Evolutionary conservation across 2,329 filamentous ascomycete species (phyloP).

Genomic region (Pestalotiopsis sp.): DNA sequence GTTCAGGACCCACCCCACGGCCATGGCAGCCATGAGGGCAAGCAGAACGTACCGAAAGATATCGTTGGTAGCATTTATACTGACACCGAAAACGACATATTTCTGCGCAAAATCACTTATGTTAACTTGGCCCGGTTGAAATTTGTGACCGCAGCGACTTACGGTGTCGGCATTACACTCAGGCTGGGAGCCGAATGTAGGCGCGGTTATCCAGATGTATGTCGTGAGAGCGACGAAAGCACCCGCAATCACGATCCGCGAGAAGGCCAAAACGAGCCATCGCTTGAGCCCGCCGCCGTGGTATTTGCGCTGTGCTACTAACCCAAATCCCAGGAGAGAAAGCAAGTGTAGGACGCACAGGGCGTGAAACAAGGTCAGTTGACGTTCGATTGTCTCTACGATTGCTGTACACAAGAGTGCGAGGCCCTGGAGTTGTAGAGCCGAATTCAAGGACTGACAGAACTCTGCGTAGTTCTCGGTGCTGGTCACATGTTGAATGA

Average conservation of each 20-base stretch:
- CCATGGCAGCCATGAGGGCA: slow-evolving; percentile 9
- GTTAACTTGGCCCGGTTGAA: background rate
- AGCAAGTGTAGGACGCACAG: slow-evolving; percentile 20
- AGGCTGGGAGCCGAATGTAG: slow-evolving; percentile 20
- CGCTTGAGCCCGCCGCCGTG: slow-evolving; percentile 5
- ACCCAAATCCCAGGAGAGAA: slow-evolving; percentile 20
- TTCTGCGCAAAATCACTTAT: background rate
- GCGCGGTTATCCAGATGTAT: slow-evolving; percentile 21
- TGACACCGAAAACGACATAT: slow-evolving; percentile 22
- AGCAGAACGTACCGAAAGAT: slow-evolving; percentile 12
- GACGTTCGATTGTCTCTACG: slow-evolving; percentile 13
- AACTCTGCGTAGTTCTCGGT: slow-evolving; percentile 27
- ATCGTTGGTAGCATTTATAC: slow-evolving; percentile 12
- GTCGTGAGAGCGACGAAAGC: slow-evolving; percentile 20
- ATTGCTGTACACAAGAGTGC: slow-evolving; percentile 20
- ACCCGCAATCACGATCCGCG: slow-evolving; percentile 9
- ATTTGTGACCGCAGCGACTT: background rate
- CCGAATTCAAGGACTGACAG: slow-evolving; percentile 13
- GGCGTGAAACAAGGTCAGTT: slow-evolving; percentile 21
- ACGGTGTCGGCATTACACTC: slow-evolving; percentile 21
- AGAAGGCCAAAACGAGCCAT: slow-evolving; percentile 4
- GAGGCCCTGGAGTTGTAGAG: slow-evolving; percentile 18
- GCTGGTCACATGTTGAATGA: slow-evolving; percentile 31
- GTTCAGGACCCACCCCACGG: slow-evolving; percentile 6
- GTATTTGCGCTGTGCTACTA: slow-evolving; percentile 18